Percentiles rank a stretch among this genome's conserved stretches.
phyloP scores from a whole-genome alignment of 2,329 filamentous ascomycete genomes.

The Chalaropsis ovoidea region DNA sequence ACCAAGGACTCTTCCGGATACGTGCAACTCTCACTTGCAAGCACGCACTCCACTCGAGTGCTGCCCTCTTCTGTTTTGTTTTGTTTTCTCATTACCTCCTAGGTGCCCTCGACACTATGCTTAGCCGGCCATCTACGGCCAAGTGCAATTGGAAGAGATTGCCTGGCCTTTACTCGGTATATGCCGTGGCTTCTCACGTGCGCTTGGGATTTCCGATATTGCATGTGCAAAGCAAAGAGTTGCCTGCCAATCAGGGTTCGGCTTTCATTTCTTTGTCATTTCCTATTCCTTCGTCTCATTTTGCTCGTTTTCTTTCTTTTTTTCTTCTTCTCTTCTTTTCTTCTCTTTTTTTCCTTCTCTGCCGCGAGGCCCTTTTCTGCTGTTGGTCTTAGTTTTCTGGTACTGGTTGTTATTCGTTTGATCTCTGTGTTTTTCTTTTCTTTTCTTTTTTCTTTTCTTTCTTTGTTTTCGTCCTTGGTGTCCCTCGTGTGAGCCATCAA shows the following conservation, averaged over 20 bases:
- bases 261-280: conserved; percentile 16
- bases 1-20: too few relatives aligned
- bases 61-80: too few relatives aligned
- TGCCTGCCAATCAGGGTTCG: background rate
- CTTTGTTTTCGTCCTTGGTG: background rate
- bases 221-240: background rate
- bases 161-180: background rate
- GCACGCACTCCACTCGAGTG: too few relatives aligned
- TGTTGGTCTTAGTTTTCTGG: background rate
- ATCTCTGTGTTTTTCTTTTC: background rate
- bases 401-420: background rate
- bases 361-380: background rate
- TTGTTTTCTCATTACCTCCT: background rate
- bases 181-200: background rate
- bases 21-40: too few relatives aligned
- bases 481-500: background rate
- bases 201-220: background rate
- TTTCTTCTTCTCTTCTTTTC: background rate
- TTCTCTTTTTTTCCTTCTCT: background rate
- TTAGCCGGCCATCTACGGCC: background rate
- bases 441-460: background rate
- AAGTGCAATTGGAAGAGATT: background rate
- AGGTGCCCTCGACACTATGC: too few relatives aligned
- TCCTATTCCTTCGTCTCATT: conserved; percentile 12
- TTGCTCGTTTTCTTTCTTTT: conserved; percentile 13